Evolutionary conservation across 305 asterid genomes (phyloP), one percentile per base, ranked within the genome.

Genomic region (Coffea humblotiana): DNA sequence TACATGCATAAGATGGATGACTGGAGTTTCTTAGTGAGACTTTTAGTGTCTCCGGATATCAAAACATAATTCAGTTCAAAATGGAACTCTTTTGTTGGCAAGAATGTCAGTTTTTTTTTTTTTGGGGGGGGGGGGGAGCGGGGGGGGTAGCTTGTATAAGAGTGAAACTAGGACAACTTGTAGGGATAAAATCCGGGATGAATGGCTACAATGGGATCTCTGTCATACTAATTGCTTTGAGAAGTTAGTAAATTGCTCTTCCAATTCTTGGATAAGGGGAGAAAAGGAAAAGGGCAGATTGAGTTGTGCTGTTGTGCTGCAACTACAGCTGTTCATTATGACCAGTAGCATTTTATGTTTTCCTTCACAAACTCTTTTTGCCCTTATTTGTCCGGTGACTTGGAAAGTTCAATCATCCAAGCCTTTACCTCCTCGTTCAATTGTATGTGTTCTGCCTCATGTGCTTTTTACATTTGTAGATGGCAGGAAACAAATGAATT

Each of bases 401-500:
- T n/a, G 19, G 13, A 21, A 29, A 60, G 1, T 29, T 14, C 9
- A 35, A 18, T 1, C 51, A 66, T n/a, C 10, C 43, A 37, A 43
- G 43, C 67, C 0, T 49, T 61, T 51, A 29, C n/a, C 68, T 25
- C 19, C 45, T 72, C 76, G 74, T 77, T 65, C 70, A 65, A 29
- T 65, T 27, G 15, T 29, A 29, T 14, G 27, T 52, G 18, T 9
- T 77, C 68, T 32, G 56, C 75, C 69, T 73, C 60, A 69, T 48
- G 72, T 67, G 35, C 63, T 52, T 69, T 67, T 84, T 60, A 71
- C 81, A 71, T 58, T 37, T 74, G 40, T 88, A 92, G 98, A 88
- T 77, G 92, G 89, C 81, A 83, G 90, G 86, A 91, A 87, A 77
- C 91, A 87, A 54, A 68, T 87, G 93, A 88, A 86, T 80, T 89